Conservation (phyloP, 202 grass and related monocot species). For the Panicum virgatum region DNA sequence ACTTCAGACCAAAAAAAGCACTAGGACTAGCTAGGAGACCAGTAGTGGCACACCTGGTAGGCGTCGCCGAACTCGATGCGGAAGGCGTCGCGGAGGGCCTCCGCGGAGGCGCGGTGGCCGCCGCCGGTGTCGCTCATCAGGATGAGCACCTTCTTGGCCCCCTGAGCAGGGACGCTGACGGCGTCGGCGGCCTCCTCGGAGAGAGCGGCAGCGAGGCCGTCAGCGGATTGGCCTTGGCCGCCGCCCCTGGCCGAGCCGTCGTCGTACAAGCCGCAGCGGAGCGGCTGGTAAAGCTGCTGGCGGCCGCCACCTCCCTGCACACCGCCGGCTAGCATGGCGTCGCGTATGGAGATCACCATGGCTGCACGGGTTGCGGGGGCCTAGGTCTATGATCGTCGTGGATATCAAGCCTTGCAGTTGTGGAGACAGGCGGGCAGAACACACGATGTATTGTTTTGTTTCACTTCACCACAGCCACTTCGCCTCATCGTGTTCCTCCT, state of each 20-base stretch:
- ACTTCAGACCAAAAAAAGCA: too few species aligned
- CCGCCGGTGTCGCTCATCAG: slow-evolving; percentile 97
- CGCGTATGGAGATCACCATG: slow-evolving; percentile 71
- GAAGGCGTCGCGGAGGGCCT: slow-evolving; percentile 87
- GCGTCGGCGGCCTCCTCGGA: slow-evolving; percentile 25
- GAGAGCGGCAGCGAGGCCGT: slow-evolving; percentile 55
- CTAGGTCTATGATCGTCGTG: background rate
- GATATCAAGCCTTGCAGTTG: background rate
- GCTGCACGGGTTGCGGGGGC: too few species aligned
- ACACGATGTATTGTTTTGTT: too few species aligned
- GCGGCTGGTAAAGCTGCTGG: slow-evolving; percentile 41
- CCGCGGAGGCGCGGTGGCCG: slow-evolving; percentile 83
- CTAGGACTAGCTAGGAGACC: background rate
- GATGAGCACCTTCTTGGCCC: slow-evolving; percentile 77
- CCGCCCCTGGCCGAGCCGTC: slow-evolving; percentile 24
- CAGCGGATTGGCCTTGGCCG: background rate
- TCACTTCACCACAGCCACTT: background rate
- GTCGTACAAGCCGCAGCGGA: slow-evolving; percentile 62
- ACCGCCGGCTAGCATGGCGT: slow-evolving; percentile 43
- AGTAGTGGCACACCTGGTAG: slow-evolving; percentile 56
- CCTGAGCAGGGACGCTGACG: background rate
- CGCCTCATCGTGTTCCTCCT: background rate
- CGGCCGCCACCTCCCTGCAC: slow-evolving; percentile 44
- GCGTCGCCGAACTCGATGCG: slow-evolving; percentile 63
- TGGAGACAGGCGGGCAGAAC: background rate